These are phyloP conservation scores for Eleusine coracana DNA, from an alignment of 176 grass and related monocot species.

Conservation along the genomic window DNA sequence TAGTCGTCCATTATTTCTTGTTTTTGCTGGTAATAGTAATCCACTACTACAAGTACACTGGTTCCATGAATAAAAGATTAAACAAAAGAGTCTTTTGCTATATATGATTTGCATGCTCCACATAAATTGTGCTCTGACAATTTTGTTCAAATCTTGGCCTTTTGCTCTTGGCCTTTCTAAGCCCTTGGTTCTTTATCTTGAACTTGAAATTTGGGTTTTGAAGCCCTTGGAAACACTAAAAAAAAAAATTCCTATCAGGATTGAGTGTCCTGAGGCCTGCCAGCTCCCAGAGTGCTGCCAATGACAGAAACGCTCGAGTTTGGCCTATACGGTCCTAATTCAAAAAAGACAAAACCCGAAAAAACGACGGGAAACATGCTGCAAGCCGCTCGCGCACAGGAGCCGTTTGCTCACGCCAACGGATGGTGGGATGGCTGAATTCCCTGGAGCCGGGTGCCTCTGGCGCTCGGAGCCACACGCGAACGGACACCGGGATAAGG, in stretches of 20 bases:
- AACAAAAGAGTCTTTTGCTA: not conserved
- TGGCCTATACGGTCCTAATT: not conserved
- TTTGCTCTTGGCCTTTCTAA: not conserved
- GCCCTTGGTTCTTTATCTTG: not conserved
- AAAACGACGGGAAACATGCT: not conserved
- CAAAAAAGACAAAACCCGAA: not conserved
- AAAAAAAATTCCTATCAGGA: not conserved
- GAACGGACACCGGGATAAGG: constrained; percentile 43
- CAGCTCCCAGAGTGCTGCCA: not conserved
- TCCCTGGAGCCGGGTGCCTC: not conserved
- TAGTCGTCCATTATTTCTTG: too few species aligned
- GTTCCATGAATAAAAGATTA: not conserved
- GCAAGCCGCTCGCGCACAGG: constrained; percentile 4
- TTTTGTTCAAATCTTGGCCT: not conserved
- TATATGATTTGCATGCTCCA: not conserved
- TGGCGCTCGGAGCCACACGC: constrained; percentile 44
- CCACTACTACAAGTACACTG: not conserved
- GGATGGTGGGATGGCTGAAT: not conserved
- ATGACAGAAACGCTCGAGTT: not conserved
- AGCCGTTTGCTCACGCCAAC: not conserved
- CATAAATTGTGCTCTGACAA: not conserved
- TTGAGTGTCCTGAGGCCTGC: not conserved
- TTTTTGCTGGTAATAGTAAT: too few species aligned
- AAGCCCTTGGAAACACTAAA: not conserved
- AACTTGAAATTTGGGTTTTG: not conserved